phyloP scores from a whole-genome alignment of 1,284 basidiomycete genomes.

The Leccinum griseonigrum region DNA sequence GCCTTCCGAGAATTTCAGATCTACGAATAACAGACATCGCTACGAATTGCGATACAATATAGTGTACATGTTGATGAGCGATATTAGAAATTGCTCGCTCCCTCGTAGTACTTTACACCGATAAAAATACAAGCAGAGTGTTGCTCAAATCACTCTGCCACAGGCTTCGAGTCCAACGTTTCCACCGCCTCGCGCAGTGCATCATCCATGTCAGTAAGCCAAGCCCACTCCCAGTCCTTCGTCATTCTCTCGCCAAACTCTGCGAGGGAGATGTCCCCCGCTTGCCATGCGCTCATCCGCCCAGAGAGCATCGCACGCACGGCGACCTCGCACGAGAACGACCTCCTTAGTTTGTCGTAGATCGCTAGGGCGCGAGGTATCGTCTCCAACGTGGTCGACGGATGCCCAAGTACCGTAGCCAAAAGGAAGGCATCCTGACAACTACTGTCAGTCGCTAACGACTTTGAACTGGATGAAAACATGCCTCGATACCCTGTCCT shows the following conservation, averaged over 20 bases:
- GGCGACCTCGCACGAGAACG: conserved; percentile 36
- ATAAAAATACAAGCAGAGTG: background rate
- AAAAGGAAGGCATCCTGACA: conserved; percentile 40
- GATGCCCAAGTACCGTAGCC: conserved; percentile 44
- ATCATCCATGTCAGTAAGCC: conserved; percentile 26
- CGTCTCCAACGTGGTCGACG: conserved; percentile 34
- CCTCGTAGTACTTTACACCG: background rate
- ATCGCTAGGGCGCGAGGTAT: conserved; percentile 36
- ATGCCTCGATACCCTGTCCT: conserved; percentile 54
- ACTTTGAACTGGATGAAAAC: background rate
- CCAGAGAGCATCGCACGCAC: conserved; percentile 14
- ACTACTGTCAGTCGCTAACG: background rate
- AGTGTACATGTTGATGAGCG: background rate
- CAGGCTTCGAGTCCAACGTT: conserved; percentile 11
- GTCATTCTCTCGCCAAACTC: conserved; percentile 17
- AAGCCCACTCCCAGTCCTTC: conserved; percentile 29
- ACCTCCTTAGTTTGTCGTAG: conserved; percentile 44
- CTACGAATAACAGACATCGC: no score
- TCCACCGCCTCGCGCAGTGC: conserved; percentile 21
- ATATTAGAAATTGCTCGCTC: background rate
- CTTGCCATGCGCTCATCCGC: conserved; percentile 18
- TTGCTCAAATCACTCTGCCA: background rate
- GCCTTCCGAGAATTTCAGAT: no score
- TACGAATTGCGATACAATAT: background rate
- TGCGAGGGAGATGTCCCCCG: conserved; percentile 8